phyloP scores from a whole-genome alignment of 805 yeast genomes.

The Tetrapisispora phaffii region DNA sequence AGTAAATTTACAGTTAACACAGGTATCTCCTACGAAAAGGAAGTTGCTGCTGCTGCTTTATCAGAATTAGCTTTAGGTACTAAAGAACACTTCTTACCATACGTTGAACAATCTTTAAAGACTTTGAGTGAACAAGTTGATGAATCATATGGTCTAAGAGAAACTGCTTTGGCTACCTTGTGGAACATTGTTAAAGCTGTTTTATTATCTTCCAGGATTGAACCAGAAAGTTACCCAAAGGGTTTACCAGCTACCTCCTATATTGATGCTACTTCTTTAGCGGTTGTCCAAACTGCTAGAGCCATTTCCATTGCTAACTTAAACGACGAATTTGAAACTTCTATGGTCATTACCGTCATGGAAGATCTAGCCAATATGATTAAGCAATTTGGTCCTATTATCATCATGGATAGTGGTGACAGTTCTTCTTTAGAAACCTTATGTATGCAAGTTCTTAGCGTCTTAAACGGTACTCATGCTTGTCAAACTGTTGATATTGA shows the following conservation, averaged over 20 bases:
- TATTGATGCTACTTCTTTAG: slow-evolving; percentile 46
- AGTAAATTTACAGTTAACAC: slow-evolving; percentile 81
- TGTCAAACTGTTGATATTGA: slow-evolving; percentile 72
- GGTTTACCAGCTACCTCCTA: slow-evolving; percentile 55
- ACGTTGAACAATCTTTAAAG: slow-evolving; percentile 58
- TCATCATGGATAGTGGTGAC: slow-evolving; percentile 51
- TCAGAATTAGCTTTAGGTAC: slow-evolving; percentile 85
- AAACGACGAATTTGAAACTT: slow-evolving; percentile 72
- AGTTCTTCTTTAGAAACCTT: slow-evolving; percentile 53
- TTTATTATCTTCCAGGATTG: slow-evolving; percentile 38
- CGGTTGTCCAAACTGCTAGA: slow-evolving; percentile 59
- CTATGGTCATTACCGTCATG: slow-evolving; percentile 70
- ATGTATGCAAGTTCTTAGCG: slow-evolving; percentile 58
- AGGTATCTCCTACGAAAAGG: slow-evolving; percentile 92
- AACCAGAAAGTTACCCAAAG: slow-evolving; percentile 46
- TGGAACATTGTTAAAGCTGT: slow-evolving; percentile 77
- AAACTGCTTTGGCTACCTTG: slow-evolving; percentile 68
- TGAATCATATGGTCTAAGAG: slow-evolving; percentile 85
- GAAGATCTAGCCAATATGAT: slow-evolving; percentile 64
- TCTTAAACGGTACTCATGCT: slow-evolving; percentile 74
- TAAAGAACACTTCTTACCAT: slow-evolving; percentile 67
- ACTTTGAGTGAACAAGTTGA: slow-evolving; percentile 62
- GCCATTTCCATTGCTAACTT: slow-evolving; percentile 50
- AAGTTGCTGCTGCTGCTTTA: slow-evolving; percentile 84
- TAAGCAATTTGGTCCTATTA: slow-evolving; percentile 57